Evolutionary conservation across 2,329 filamentous ascomycete species (phyloP).

Genomic region (Arthrobotrys megalospora): DNA sequence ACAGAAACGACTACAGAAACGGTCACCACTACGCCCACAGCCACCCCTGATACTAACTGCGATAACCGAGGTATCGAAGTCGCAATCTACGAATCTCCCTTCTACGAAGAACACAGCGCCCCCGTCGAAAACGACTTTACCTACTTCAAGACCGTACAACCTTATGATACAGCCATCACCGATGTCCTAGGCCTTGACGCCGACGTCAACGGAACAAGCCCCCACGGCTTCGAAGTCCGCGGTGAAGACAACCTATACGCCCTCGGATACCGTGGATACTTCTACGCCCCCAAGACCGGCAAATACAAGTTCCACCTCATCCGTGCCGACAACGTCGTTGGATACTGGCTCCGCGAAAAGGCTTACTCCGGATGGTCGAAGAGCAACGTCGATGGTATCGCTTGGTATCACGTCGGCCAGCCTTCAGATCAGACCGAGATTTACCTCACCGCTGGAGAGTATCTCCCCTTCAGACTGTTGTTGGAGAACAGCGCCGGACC

Average conservation of each 20-base stretch:
- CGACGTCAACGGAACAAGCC: background rate
- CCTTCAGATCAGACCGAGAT: background rate
- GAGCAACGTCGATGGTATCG: conserved; percentile 12
- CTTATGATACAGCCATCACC: background rate
- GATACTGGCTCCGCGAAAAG: conserved; percentile 15
- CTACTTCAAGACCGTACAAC: conserved; percentile 13
- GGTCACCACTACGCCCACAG: background rate
- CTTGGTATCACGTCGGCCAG: background rate
- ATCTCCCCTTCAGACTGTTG: conserved; percentile 14
- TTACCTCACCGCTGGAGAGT: conserved; percentile 16
- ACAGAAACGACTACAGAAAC: background rate
- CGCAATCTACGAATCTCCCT: conserved; percentile 17
- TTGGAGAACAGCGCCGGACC: background rate
- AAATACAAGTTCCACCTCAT: conserved; percentile 8
- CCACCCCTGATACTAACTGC: background rate
- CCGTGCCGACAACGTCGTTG: conserved; percentile 6
- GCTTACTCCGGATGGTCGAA: conserved; percentile 10
- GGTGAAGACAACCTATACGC: background rate
- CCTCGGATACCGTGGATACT: conserved; percentile 22
- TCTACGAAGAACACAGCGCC: background rate
- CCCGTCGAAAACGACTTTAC: conserved; percentile 28
- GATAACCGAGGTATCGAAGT: conserved; percentile 9
- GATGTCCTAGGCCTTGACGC: no score
- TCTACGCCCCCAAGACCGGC: conserved; percentile 9
- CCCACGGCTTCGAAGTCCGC: background rate